Evolutionary conservation across 2,329 filamentous ascomycete species (phyloP).

Genomic region (Cytospora chrysosperma): DNA sequence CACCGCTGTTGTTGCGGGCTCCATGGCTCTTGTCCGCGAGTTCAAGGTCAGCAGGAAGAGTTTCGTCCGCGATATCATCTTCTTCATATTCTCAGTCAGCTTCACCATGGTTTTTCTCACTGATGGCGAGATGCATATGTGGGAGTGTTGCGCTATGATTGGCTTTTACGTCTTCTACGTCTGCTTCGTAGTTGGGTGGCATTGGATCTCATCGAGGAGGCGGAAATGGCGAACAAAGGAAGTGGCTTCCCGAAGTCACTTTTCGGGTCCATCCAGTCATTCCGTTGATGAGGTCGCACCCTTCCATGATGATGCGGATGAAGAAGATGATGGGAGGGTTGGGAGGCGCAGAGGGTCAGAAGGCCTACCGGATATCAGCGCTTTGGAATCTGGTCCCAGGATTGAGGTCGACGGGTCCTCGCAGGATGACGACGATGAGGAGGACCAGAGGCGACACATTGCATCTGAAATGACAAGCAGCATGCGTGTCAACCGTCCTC

Average conservation of each 20-base stretch:
- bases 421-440: slow-evolving; percentile 39
- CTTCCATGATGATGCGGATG: slow-evolving; percentile 64
- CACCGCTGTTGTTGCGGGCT: slow-evolving; percentile 91
- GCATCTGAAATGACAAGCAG: slow-evolving; percentile 85
- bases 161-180: slow-evolving; percentile 91
- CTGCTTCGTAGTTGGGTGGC: slow-evolving; percentile 82
- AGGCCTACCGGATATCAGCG: slow-evolving; percentile 28
- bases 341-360: slow-evolving; percentile 30
- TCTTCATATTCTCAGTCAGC: slow-evolving; percentile 82
- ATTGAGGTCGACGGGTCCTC: slow-evolving; percentile 45
- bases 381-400: slow-evolving; percentile 32
- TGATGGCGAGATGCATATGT: slow-evolving; percentile 79
- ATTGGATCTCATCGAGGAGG: slow-evolving; percentile 74
- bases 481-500: slow-evolving; percentile 81
- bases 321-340: slow-evolving; percentile 50
- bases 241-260: slow-evolving; percentile 71
- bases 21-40: slow-evolving; percentile 94
- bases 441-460: slow-evolving; percentile 61
- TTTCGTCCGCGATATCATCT: slow-evolving; percentile 87
- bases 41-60: slow-evolving; percentile 88
- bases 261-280: slow-evolving; percentile 56
- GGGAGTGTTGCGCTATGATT: slow-evolving; percentile 92
- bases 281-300: slow-evolving; percentile 56
- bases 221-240: slow-evolving; percentile 63
- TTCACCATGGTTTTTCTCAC: slow-evolving; percentile 87